These are phyloP conservation scores for Capronia coronata DNA, from an alignment of 2,329 filamentous ascomycete genomes.

Conservation along the genomic window DNA sequence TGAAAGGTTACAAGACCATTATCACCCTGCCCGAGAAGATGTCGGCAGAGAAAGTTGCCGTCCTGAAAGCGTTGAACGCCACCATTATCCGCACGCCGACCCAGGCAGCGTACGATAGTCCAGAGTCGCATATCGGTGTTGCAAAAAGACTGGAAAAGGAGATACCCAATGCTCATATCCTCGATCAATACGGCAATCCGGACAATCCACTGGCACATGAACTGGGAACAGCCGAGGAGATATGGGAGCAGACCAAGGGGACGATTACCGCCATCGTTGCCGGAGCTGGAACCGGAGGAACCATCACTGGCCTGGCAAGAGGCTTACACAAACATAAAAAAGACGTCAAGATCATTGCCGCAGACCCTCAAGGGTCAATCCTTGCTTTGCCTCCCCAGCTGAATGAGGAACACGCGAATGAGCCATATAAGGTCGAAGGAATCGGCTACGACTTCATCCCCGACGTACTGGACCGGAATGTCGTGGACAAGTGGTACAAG, in stretches of 20 bases:
- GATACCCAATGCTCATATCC: conserved; percentile 91
- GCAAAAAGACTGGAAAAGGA: conserved; percentile 86
- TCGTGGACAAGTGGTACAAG: conserved; percentile 96
- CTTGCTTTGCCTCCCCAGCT: conserved; percentile 72
- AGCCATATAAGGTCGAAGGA: conserved; percentile 93
- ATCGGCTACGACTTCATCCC: conserved; percentile 99
- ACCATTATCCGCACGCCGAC: conserved; percentile 98
- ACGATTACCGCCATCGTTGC: conserved; percentile 78
- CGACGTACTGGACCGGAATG: conserved; percentile 73
- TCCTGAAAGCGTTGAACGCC: conserved; percentile 84
- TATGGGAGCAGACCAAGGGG: conserved; percentile 84
- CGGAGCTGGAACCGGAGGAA: conserved; percentile 90
- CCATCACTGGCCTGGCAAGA: conserved; percentile 79
- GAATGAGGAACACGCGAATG: conserved; percentile 73
- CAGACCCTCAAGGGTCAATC: conserved; percentile 87
- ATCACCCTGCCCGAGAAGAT: conserved; percentile 99
- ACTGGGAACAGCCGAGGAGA: conserved; percentile 88
- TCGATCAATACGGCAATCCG: conserved; percentile 88
- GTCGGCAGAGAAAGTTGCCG: conserved; percentile 95
- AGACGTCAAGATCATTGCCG: conserved; percentile 80
- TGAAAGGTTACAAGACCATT: conserved; percentile 95
- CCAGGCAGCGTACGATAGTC: conserved; percentile 86
- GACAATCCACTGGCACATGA: conserved; percentile 95
- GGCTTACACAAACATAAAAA: conserved; percentile 83
- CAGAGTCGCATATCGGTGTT: conserved; percentile 95